Evolutionary conservation across 495 filamentous ascomycete genomes (phyloP).

Genomic region (Acidiella bohemica): DNA sequence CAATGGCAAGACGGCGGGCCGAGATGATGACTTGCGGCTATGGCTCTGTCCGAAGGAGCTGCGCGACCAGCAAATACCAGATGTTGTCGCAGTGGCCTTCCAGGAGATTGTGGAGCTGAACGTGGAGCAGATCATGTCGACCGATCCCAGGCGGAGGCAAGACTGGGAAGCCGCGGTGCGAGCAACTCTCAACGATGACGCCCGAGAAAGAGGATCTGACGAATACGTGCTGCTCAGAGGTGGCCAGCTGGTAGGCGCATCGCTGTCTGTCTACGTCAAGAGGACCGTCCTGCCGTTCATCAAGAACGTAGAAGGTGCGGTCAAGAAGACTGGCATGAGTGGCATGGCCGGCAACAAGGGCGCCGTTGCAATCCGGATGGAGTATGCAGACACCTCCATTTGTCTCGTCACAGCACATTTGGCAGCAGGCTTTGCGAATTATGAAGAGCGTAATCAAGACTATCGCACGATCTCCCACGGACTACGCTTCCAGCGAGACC

Average conservation of each 20-base stretch:
- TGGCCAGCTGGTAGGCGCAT: conserved; percentile 89
- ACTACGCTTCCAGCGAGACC: conserved; percentile 77
- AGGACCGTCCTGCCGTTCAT: conserved; percentile 60
- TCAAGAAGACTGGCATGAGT: conserved; percentile 96
- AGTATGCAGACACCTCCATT: conserved; percentile 82
- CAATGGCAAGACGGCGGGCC: conserved; percentile 67
- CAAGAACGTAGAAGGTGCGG: conserved; percentile 89
- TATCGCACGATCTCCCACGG: conserved; percentile 81
- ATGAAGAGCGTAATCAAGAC: conserved; percentile 87
- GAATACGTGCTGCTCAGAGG: conserved; percentile 82
- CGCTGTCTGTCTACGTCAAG: conserved; percentile 79
- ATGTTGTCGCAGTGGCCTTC: conserved; percentile 80
- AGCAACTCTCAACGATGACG: conserved; percentile 56
- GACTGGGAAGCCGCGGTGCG: conserved; percentile 76
- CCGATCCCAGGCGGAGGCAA: conserved; percentile 72
- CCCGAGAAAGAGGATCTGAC: conserved; percentile 45
- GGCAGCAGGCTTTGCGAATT: conserved; percentile 92
- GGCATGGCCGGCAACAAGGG: conserved; percentile 98
- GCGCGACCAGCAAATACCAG: conserved; percentile 43
- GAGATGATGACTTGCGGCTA: conserved; percentile 62
- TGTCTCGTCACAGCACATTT: conserved; percentile 97
- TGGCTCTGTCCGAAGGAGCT: conserved; percentile 61
- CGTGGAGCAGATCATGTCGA: conserved; percentile 98
- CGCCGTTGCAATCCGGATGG: conserved; percentile 90
- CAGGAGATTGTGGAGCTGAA: conserved; percentile 96